Evolutionary conservation across 2,329 filamentous ascomycete genomes (phyloP).

Genomic region (Lachnellula subtilissima): DNA sequence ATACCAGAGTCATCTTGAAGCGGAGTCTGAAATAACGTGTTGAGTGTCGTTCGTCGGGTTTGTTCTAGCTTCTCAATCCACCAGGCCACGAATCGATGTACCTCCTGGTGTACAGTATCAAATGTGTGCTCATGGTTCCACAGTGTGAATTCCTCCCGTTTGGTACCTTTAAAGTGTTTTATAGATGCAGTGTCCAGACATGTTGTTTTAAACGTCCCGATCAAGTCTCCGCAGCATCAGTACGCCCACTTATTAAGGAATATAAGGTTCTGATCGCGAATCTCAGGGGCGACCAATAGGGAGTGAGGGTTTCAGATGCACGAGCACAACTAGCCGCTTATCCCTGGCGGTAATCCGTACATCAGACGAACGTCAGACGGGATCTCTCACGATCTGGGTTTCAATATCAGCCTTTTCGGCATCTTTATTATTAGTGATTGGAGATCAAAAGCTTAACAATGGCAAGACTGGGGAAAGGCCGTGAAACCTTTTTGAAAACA

Average conservation of each 20-base stretch:
- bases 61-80: too few species aligned
- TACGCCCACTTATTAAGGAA: too few species aligned
- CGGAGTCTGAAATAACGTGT: too few species aligned
- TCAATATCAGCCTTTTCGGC: slow-evolving; percentile 10
- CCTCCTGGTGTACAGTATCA: too few species aligned
- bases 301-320: slow-evolving; percentile 8
- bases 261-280: too few species aligned
- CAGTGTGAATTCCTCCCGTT: not conserved
- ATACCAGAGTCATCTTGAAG: too few species aligned
- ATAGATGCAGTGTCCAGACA: not conserved
- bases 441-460: slow-evolving; percentile 1
- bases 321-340: slow-evolving; percentile 11
- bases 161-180: not conserved
- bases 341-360: slow-evolving; percentile 19
- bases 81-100: too few species aligned
- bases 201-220: not conserved
- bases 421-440: slow-evolving; percentile 13
- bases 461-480: slow-evolving; percentile 1
- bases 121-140: too few species aligned
- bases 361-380: slow-evolving; percentile 20
- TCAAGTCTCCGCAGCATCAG: too few species aligned
- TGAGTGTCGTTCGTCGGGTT: too few species aligned
- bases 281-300: not conserved
- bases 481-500: slow-evolving; percentile 20
- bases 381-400: slow-evolving; percentile 14